Percentiles rank a stretch among this genome's conserved stretches.
Conservation (phyloP, 306 rosid genomes). For the Begonia loranthoides region DNA sequence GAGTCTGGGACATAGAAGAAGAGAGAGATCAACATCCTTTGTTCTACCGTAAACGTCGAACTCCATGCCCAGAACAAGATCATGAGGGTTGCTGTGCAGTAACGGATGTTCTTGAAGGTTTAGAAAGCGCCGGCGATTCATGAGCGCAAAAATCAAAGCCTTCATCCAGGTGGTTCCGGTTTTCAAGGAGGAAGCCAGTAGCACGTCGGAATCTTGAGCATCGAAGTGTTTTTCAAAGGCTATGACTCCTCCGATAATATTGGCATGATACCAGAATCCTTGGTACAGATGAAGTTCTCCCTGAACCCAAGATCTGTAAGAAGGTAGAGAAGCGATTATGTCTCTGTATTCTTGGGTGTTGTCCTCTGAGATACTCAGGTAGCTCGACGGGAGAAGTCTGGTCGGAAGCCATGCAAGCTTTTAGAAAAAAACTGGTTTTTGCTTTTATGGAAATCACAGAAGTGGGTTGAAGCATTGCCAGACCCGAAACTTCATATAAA, state of each 20-base stretch:
- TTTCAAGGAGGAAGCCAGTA: constrained; percentile 25
- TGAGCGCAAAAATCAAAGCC: constrained; percentile 17
- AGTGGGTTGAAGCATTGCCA: background rate
- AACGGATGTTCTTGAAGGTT: constrained; percentile 12
- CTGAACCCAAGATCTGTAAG: background rate
- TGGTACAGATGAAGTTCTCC: constrained; percentile 6
- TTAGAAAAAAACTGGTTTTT: background rate
- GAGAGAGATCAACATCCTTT: constrained; percentile 8
- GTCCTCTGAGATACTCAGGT: no score
- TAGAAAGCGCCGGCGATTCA: constrained; percentile 9
- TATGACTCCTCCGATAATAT: background rate
- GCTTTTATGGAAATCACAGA: background rate
- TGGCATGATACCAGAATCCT: constrained; percentile 10
- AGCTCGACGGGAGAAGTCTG: no score
- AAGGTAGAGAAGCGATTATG: background rate
- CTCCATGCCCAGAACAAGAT: constrained; percentile 30
- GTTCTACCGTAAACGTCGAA: background rate
- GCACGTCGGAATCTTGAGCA: constrained; percentile 14
- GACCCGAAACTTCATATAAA: no score
- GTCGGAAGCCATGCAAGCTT: no score
- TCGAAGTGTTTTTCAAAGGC: constrained; percentile 21
- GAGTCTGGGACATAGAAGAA: constrained; percentile 3
- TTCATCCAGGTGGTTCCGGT: constrained; percentile 41
- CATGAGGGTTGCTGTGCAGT: constrained; percentile 20
- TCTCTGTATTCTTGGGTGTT: background rate